phyloP scores from a whole-genome alignment of 2,329 filamentous ascomycete genomes.

The Ceratocystis harringtonii region DNA sequence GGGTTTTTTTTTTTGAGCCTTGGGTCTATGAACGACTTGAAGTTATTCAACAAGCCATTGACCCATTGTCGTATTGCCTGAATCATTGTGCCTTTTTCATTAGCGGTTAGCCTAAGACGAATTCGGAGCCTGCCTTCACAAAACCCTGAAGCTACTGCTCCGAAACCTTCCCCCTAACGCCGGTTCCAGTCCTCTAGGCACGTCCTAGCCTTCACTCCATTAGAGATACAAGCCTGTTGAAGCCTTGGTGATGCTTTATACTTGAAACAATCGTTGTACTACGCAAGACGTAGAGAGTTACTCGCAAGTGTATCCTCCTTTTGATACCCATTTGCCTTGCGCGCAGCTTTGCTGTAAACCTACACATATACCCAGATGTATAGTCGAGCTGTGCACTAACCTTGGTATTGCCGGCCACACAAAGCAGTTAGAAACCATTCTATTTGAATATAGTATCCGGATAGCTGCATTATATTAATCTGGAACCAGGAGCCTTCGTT shows the following conservation, averaged over 20 bases:
- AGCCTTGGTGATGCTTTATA: neutral
- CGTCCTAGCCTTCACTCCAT: neutral
- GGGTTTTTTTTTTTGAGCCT: too few species aligned
- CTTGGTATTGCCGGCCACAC: neutral
- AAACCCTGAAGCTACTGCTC: too few species aligned
- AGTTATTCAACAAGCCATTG: too few species aligned
- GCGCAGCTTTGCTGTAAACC: neutral
- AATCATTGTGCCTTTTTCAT: too few species aligned
- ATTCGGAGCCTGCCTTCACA: too few species aligned
- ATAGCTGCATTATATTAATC: neutral
- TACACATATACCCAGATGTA: neutral
- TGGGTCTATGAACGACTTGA: too few species aligned
- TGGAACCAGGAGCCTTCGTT: neutral
- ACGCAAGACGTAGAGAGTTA: neutral
- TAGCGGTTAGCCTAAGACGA: too few species aligned
- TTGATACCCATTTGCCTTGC: neutral
- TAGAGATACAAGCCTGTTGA: neutral
- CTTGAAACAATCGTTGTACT: neutral
- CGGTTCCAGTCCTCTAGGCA: neutral
- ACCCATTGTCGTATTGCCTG: too few species aligned
- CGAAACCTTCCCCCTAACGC: too few species aligned
- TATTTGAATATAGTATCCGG: neutral
- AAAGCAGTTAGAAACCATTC: neutral
- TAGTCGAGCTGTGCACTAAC: neutral
- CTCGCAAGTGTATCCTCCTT: neutral